Evolutionary conservation across 75 land plant species (phyloP).

Genomic region (Chamaecyparis obtusa): DNA sequence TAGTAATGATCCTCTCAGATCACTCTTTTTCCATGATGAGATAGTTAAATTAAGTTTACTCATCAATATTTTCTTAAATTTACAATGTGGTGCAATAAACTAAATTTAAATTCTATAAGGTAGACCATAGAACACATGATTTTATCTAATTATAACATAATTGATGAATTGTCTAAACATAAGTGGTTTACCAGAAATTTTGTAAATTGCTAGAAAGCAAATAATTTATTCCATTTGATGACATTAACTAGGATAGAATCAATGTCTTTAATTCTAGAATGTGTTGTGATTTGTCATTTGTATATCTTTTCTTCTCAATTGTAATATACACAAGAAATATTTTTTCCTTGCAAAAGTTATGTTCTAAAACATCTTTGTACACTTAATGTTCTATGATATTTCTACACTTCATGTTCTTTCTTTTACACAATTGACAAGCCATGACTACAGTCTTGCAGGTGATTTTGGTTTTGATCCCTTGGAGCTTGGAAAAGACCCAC

Average conservation of each 20-base stretch:
- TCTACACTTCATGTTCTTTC: background rate
- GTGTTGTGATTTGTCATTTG: background rate
- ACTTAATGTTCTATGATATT: background rate
- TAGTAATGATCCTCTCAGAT: background rate
- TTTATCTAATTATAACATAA: background rate
- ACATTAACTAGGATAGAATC: background rate
- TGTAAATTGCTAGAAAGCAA: background rate
- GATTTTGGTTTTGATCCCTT: constrained; percentile 93
- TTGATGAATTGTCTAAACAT: background rate
- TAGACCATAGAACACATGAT: background rate
- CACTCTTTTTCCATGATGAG: background rate
- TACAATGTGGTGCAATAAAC: background rate
- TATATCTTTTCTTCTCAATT: background rate
- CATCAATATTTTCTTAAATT: background rate
- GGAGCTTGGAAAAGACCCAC: constrained; percentile 83
- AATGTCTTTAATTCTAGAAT: background rate
- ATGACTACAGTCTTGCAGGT: constrained; percentile 57
- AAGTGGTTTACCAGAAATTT: background rate
- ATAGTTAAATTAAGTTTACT: background rate
- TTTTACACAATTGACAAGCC: background rate
- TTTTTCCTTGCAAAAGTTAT: background rate
- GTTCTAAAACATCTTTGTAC: background rate
- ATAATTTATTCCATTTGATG: background rate
- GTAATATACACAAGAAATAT: background rate
- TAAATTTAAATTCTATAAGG: background rate